Conservation (phyloP, 2,329 filamentous ascomycete genomes). For the Scedosporium apiospermum region DNA sequence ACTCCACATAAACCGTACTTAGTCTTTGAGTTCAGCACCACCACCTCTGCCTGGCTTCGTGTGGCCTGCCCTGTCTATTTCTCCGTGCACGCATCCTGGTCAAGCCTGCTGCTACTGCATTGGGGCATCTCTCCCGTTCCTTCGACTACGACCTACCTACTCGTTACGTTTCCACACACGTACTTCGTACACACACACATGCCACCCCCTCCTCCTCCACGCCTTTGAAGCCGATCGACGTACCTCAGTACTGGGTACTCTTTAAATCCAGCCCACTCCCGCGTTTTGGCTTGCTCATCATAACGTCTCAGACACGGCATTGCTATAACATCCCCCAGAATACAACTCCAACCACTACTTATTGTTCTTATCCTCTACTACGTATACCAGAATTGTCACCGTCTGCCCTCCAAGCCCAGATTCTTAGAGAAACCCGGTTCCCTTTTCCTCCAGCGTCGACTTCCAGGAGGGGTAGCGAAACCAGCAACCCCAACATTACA, state of each 20-base stretch:
- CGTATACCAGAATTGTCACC: background rate
- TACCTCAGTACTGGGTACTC: background rate
- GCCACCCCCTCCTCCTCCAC: constrained; percentile 1
- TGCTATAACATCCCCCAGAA: background rate
- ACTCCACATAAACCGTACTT: background rate
- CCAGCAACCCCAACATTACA: constrained; percentile 2
- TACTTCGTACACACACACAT: background rate
- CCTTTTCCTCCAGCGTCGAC: background rate
- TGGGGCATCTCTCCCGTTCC: background rate
- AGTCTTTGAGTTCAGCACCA: background rate
- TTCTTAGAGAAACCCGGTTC: constrained; percentile 3
- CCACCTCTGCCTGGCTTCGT: background rate
- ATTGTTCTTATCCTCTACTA: background rate
- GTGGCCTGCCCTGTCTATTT: background rate
- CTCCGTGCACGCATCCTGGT: constrained; percentile 5
- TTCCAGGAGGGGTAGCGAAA: background rate
- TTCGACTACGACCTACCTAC: background rate
- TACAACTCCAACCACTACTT: background rate
- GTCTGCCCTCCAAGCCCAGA: background rate
- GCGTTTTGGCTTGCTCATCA: constrained; percentile 7
- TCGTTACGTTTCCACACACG: background rate
- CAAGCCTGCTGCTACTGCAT: background rate
- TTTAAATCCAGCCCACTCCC: constrained; percentile 6
- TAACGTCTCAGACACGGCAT: constrained; percentile 5
- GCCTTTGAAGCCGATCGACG: background rate